Percentiles rank a stretch among this genome's conserved stretches.
Conservation (phyloP, 2,329 filamentous ascomycete species). For the Cylindrodendrum hubeiense region DNA sequence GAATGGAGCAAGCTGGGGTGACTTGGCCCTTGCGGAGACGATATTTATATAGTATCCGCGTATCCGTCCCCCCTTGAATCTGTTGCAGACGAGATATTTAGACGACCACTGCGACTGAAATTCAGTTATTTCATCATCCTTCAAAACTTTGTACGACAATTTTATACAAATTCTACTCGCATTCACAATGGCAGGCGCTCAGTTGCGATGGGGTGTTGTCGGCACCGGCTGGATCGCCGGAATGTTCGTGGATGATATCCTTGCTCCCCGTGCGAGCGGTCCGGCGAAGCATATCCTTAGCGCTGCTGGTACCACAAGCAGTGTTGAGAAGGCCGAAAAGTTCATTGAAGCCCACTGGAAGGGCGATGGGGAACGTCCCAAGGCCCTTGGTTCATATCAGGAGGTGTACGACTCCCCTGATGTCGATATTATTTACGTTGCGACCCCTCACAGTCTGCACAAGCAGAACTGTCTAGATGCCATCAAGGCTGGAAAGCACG, state of each 20-base stretch:
- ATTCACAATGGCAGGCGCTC: slow-evolving; percentile 4
- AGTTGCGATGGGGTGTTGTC: slow-evolving; percentile 17
- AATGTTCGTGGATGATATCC: slow-evolving; percentile 20
- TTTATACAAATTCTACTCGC: background rate
- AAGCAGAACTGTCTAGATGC: slow-evolving; percentile 57
- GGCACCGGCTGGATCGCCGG: slow-evolving; percentile 23
- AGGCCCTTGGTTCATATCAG: slow-evolving; percentile 52
- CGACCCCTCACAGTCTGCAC: slow-evolving; percentile 59
- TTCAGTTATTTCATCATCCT: background rate
- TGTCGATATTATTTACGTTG: slow-evolving; percentile 60
- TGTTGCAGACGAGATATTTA: background rate
- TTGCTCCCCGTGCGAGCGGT: slow-evolving; percentile 5
- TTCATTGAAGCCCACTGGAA: slow-evolving; percentile 20
- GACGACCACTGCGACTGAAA: too few relatives aligned
- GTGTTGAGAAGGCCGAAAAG: slow-evolving; percentile 15
- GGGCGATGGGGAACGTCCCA: slow-evolving; percentile 14
- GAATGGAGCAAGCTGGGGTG: background rate
- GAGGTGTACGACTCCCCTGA: slow-evolving; percentile 55
- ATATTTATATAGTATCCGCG: background rate
- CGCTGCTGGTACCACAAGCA: slow-evolving; percentile 14
- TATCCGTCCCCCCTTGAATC: background rate
- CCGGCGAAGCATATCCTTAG: slow-evolving; percentile 14
- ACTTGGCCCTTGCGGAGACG: background rate
- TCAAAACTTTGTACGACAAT: background rate
- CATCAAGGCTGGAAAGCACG: slow-evolving; percentile 56